phyloP scores from a whole-genome alignment of 805 yeast genomes.

The Schizosaccharomyces cryophilus region DNA sequence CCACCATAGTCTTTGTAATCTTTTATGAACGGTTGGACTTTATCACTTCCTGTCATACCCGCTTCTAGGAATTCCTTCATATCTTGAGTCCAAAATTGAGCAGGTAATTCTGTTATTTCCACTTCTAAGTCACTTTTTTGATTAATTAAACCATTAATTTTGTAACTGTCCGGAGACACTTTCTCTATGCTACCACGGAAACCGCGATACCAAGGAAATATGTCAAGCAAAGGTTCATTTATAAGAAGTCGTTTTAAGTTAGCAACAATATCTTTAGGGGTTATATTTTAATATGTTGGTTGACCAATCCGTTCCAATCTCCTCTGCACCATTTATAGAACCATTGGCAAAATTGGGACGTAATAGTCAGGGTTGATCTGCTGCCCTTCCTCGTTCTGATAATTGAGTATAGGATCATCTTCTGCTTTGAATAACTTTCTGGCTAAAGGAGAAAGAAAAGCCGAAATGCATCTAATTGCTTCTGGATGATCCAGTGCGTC shows the following conservation, averaged over 20 bases:
- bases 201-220: slow-evolving; percentile 91
- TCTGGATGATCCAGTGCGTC: slow-evolving; percentile 36
- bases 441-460: slow-evolving; percentile 57
- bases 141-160: slow-evolving; percentile 57
- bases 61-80: slow-evolving; percentile 63
- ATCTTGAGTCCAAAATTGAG: slow-evolving; percentile 73
- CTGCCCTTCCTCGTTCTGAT: slow-evolving; percentile 75
- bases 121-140: slow-evolving; percentile 55
- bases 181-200: slow-evolving; percentile 71
- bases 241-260: slow-evolving; percentile 50
- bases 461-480: slow-evolving; percentile 90
- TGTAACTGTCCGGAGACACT: slow-evolving; percentile 37
- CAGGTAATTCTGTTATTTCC: slow-evolving; percentile 81
- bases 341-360: slow-evolving; percentile 73
- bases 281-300: slow-evolving; percentile 74
- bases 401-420: slow-evolving; percentile 55
- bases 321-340: slow-evolving; percentile 89
- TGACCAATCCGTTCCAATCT: slow-evolving; percentile 98
- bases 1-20: slow-evolving; percentile 90
- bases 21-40: slow-evolving; percentile 60
- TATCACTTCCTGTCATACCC: slow-evolving; percentile 54
- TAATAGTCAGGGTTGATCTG: slow-evolving; percentile 92
- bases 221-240: slow-evolving; percentile 40
- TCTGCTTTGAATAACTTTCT: slow-evolving; percentile 49
- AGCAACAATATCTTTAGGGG: slow-evolving; percentile 57